These are phyloP conservation scores for Lodderomyces margitis DNA, from an alignment of 1,139 yeast genomes.

Conservation along the genomic window DNA sequence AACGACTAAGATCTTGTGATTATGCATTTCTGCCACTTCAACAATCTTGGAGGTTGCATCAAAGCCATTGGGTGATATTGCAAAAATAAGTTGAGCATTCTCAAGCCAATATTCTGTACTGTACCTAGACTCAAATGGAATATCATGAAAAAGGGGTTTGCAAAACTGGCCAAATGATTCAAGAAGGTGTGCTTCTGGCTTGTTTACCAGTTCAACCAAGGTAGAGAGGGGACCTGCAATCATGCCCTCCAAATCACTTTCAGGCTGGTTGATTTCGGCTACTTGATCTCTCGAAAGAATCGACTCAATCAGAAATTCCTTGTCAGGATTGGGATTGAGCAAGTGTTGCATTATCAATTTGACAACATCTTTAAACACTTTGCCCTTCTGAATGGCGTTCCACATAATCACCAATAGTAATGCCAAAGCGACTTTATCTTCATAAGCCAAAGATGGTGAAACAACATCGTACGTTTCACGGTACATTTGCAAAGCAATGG, in stretches of 20 bases:
- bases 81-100: conserved; percentile 39
- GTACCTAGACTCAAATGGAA: conserved; percentile 11
- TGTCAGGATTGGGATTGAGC: background rate
- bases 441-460: conserved; percentile 47
- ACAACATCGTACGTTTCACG: conserved; percentile 44
- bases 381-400: conserved; percentile 15
- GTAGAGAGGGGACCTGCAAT: no score
- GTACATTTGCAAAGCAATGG: conserved; percentile 38
- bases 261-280: no score
- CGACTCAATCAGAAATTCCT: background rate
- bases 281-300: background rate
- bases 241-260: no score
- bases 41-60: conserved; percentile 65
- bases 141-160: conserved; percentile 8
- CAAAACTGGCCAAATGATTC: conserved; percentile 15
- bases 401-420: conserved; percentile 18
- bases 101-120: conserved; percentile 24
- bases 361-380: conserved; percentile 19
- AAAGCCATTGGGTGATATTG: conserved; percentile 60
- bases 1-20: conserved; percentile 38
- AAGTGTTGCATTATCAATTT: conserved; percentile 4
- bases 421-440: conserved; percentile 49
- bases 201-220: conserved; percentile 8
- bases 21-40: conserved; percentile 32
- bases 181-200: conserved; percentile 12